Conservation (phyloP, 805 yeast species). For the Ogataea wickerhamii region DNA sequence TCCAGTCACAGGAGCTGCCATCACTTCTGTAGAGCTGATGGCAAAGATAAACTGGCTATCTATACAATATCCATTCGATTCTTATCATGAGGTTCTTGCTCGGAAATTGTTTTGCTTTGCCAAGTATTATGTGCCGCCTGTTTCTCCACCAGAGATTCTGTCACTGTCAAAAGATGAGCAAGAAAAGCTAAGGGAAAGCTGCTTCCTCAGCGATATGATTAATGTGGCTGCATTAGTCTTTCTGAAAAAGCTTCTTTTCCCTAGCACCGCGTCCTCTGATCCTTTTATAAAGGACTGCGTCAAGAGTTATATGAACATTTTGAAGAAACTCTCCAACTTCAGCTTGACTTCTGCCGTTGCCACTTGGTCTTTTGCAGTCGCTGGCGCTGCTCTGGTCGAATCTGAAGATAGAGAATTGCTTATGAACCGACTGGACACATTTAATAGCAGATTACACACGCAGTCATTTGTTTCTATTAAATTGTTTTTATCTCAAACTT, state of each 20-base stretch:
- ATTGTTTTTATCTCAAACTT: background rate
- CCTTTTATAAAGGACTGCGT: constrained; percentile 7
- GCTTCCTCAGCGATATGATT: constrained; percentile 10
- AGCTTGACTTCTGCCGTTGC: constrained; percentile 7
- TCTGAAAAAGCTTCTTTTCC: constrained; percentile 11
- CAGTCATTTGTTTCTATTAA: constrained; percentile 7
- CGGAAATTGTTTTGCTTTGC: constrained; percentile 7
- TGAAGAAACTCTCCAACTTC: constrained; percentile 9
- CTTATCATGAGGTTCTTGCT: constrained; percentile 4
- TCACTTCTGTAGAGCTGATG: constrained; percentile 32
- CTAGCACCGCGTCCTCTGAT: constrained; percentile 5
- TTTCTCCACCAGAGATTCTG: constrained; percentile 13
- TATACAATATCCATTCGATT: constrained; percentile 14
- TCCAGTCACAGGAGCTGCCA: constrained; percentile 38
- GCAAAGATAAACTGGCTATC: constrained; percentile 36
- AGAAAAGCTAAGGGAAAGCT: constrained; percentile 15
- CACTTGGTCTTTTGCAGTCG: constrained; percentile 17
- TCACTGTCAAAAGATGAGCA: constrained; percentile 15
- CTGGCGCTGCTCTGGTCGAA: constrained; percentile 12
- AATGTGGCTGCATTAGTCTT: constrained; percentile 10
- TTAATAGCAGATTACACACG: constrained; percentile 9
- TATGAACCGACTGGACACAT: constrained; percentile 6
- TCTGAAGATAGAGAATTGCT: constrained; percentile 9
- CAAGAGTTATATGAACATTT: background rate
- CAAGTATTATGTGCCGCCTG: constrained; percentile 14